Evolutionary conservation across 352 stramenopile genomes (phyloP).

Genomic region (Vaucheria bursata): DNA sequence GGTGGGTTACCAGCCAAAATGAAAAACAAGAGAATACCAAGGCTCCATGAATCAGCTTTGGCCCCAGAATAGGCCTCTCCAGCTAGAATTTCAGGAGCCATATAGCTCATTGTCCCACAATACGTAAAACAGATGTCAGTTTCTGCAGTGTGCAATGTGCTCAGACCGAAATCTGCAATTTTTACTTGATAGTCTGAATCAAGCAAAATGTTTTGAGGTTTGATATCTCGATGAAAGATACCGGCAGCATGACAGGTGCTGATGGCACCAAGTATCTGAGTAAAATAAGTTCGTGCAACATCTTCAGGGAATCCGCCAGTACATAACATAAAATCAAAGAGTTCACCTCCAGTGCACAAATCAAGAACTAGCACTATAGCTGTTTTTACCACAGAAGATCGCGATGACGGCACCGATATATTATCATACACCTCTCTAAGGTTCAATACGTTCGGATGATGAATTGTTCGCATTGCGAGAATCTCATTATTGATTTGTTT

Average conservation of each 20-base stretch:
- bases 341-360: slow-evolving; percentile 65
- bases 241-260: slow-evolving; percentile 64
- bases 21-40: slow-evolving; percentile 81
- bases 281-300: slow-evolving; percentile 72
- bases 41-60: too few relatives aligned
- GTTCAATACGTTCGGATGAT: too few relatives aligned
- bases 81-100: slow-evolving; percentile 83
- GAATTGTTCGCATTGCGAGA: too few relatives aligned
- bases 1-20: slow-evolving; percentile 81
- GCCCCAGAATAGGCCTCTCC: too few relatives aligned
- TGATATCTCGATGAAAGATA: slow-evolving; percentile 82
- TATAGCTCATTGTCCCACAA: slow-evolving; percentile 80
- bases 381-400: too few relatives aligned
- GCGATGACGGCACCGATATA: too few relatives aligned
- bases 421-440: too few relatives aligned
- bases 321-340: slow-evolving; percentile 86
- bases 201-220: slow-evolving; percentile 81
- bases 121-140: slow-evolving; percentile 61
- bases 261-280: slow-evolving; percentile 67
- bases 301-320: slow-evolving; percentile 73
- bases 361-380: slow-evolving; percentile 70
- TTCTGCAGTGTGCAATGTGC: slow-evolving; percentile 54
- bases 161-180: slow-evolving; percentile 45
- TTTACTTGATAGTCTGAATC: slow-evolving; percentile 54
- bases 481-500: too few relatives aligned